Conservation (phyloP, 345 rosid species). For the Syzygium grande region DNA sequence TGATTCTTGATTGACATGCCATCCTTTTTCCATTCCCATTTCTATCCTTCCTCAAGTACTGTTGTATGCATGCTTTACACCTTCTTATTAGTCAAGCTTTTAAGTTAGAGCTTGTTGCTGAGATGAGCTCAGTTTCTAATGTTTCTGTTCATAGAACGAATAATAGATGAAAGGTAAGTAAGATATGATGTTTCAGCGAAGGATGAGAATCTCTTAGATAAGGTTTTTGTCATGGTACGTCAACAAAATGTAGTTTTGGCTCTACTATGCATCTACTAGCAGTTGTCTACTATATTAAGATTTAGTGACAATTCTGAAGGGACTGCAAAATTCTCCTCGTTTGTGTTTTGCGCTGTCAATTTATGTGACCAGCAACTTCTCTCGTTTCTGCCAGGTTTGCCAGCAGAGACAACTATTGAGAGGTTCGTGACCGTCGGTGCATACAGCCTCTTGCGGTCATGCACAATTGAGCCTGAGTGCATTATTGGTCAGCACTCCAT, state of each 20-base stretch:
- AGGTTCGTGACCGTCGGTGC: conserved; percentile 93
- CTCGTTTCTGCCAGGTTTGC: conserved; percentile 57
- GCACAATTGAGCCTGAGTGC: conserved; percentile 98
- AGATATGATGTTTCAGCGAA: not conserved
- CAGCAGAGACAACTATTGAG: conserved; percentile 80
- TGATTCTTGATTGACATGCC: not conserved
- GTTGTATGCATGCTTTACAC: not conserved
- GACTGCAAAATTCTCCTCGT: not conserved
- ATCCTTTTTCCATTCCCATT: not conserved
- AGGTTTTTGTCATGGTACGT: not conserved
- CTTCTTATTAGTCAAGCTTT: not conserved
- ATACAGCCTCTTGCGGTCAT: conserved; percentile 74
- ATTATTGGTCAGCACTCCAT: conserved; percentile 93
- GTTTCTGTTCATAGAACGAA: not conserved
- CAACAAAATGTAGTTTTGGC: not conserved
- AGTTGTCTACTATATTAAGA: not conserved
- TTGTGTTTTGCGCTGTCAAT: not conserved
- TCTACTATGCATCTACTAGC: not conserved
- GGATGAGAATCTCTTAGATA: not conserved
- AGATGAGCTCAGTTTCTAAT: not conserved
- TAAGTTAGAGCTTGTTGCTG: not conserved
- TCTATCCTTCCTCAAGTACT: not conserved
- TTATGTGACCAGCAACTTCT: not conserved
- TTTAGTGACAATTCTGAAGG: not conserved
- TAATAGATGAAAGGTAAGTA: not conserved